A percentile compares a stretch with the other conserved stretches of the same genome.
phyloP scores from a whole-genome alignment of 192 early-diverging fungal genomes.

The Ambispora gerdemannii region DNA sequence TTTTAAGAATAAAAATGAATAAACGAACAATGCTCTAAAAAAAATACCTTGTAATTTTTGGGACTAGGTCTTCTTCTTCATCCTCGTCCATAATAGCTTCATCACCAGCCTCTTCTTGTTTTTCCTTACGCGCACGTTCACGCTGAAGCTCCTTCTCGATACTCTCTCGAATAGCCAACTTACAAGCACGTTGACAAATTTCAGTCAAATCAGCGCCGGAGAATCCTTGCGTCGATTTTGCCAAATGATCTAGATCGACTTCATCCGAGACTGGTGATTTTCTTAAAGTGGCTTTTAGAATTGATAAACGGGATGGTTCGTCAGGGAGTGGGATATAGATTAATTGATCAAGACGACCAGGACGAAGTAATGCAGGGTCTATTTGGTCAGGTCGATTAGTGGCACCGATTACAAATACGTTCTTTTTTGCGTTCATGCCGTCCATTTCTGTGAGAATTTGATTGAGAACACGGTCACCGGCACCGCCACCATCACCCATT shows the following conservation, averaged over 20 bases:
- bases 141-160: constrained; percentile 84
- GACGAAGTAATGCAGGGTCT: constrained; percentile 93
- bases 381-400: constrained; percentile 99
- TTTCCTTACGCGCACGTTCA: constrained; percentile 71
- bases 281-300: constrained; percentile 84
- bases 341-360: constrained; percentile 97
- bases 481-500: constrained; percentile 72
- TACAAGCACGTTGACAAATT: constrained; percentile 97
- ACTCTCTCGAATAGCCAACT: constrained; percentile 94
- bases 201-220: constrained; percentile 97
- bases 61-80: constrained; percentile 83
- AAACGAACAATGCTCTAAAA: background rate
- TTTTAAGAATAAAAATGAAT: background rate
- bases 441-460: constrained; percentile 99
- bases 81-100: constrained; percentile 68
- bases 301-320: constrained; percentile 76
- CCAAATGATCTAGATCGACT: constrained; percentile 81
- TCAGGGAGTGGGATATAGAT: constrained; percentile 98
- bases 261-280: constrained; percentile 84
- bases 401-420: constrained; percentile 99
- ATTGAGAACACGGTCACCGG: constrained; percentile 97
- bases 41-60: constrained; percentile 73
- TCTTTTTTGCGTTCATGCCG: constrained; percentile 99
- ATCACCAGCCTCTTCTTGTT: constrained; percentile 66
- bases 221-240: constrained; percentile 90